Conservation (phyloP, 305 asterid species). For the Fraxinus latifolia region DNA sequence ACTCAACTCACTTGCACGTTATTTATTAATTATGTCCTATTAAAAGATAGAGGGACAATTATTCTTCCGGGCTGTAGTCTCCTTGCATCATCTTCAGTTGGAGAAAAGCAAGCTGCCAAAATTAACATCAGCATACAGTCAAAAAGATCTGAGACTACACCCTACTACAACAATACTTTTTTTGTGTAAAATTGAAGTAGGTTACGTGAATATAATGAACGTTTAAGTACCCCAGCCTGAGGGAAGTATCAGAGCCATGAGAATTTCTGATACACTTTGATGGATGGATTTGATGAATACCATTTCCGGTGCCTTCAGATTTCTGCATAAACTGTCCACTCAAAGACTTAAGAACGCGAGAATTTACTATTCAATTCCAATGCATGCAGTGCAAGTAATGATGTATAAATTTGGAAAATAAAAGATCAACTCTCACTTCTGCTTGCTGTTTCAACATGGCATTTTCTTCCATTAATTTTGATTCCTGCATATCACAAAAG, state of each 20-base stretch:
- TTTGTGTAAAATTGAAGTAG: background rate
- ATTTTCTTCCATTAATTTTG: slow-evolving; percentile 51
- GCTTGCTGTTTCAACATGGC: slow-evolving; percentile 41
- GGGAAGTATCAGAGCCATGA: slow-evolving; percentile 46
- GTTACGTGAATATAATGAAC: background rate
- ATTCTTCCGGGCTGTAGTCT: slow-evolving; percentile 1
- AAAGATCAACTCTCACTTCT: slow-evolving; percentile 24
- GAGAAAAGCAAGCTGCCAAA: slow-evolving; percentile 48
- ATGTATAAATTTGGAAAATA: background rate
- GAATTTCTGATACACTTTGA: slow-evolving; percentile 35
- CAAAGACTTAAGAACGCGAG: background rate
- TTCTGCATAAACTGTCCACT: slow-evolving; percentile 12
- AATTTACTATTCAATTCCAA: background rate
- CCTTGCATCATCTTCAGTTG: slow-evolving; percentile 18
- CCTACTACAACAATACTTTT: background rate
- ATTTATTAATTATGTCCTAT: background rate
- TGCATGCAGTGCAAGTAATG: background rate
- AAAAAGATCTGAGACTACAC: background rate
- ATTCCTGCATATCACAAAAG: slow-evolving; percentile 47
- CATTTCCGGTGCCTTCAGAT: slow-evolving; percentile 10
- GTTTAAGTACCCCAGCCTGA: slow-evolving; percentile 48
- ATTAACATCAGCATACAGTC: background rate
- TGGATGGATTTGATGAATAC: slow-evolving; percentile 36
- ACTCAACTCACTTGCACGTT: background rate
- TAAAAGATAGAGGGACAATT: background rate